Conservation (phyloP, 495 filamentous ascomycete genomes). For the Chaetomidium leptoderma region DNA sequence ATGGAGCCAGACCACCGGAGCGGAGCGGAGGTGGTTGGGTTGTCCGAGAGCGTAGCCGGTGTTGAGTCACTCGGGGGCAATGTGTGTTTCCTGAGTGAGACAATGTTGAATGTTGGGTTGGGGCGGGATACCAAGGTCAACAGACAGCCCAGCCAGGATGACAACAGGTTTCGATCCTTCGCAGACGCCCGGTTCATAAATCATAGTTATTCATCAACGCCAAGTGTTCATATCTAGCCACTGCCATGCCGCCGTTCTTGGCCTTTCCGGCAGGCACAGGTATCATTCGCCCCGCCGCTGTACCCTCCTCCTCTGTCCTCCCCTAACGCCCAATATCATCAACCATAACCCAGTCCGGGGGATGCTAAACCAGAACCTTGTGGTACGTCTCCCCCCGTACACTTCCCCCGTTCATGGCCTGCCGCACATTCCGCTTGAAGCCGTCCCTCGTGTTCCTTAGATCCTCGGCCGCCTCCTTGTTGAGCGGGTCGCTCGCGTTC, state of each 20-base stretch:
- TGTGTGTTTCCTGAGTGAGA: neutral
- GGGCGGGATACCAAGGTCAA: no score
- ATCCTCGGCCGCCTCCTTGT: conserved; percentile 96
- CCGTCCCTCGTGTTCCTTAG: conserved; percentile 73
- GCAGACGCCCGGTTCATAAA: neutral
- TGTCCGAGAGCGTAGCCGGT: neutral
- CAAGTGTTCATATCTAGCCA: neutral
- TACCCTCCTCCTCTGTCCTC: neutral
- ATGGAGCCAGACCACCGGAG: neutral
- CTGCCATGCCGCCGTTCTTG: neutral
- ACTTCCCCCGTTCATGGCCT: conserved; percentile 74
- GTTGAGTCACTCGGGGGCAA: conserved; percentile 6
- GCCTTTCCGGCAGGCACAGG: neutral
- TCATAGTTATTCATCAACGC: conserved; percentile 14
- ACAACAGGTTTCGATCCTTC: no score
- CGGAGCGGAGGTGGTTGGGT: neutral
- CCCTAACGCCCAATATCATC: conserved; percentile 2
- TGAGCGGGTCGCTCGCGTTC: conserved; percentile 93
- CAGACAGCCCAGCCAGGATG: neutral
- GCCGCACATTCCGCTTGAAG: conserved; percentile 87
- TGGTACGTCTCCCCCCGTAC: conserved; percentile 72
- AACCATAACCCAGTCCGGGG: neutral
- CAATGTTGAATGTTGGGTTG: neutral
- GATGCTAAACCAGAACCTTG: conserved; percentile 51
- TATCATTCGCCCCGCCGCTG: conserved; percentile 1